Percentiles rank a stretch among this genome's conserved stretches.
Evolutionary conservation across 345 rosid species (phyloP).

Genomic region (Acer campestre): DNA sequence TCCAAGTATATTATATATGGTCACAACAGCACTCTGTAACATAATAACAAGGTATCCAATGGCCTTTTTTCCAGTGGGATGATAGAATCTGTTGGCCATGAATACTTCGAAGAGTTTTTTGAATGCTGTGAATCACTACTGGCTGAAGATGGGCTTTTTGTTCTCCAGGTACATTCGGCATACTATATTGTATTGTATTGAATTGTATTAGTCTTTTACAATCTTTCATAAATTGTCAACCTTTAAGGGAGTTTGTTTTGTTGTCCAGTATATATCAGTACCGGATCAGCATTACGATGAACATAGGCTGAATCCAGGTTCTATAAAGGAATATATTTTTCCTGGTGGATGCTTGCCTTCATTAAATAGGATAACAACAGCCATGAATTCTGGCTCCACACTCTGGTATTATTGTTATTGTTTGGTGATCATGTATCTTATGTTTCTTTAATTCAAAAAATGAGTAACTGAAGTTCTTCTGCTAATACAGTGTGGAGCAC

Average conservation of each 20-base stretch:
- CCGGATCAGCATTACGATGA: conserved; percentile 84
- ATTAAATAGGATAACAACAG: conserved; percentile 67
- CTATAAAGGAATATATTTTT: conserved; percentile 90
- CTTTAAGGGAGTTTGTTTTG: background rate
- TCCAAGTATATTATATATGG: background rate
- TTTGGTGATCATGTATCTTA: background rate
- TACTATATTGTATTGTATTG: no score
- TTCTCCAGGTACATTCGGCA: conserved; percentile 63
- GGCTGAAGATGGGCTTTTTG: conserved; percentile 73
- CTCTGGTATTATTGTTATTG: conserved; percentile 52
- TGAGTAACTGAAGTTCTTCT: background rate
- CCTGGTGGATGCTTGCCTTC: conserved; percentile 94
- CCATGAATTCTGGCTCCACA: conserved; percentile 73
- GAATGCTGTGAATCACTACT: conserved; percentile 69
- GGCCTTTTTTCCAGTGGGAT: conserved; percentile 63
- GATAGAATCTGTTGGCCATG: conserved; percentile 93
- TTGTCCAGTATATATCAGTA: conserved; percentile 73
- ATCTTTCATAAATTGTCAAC: no score
- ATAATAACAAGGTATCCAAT: no score
- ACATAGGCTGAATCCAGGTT: conserved; percentile 79
- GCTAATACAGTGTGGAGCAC: conserved; percentile 68
- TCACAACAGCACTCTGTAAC: no score
- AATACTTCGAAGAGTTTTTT: conserved; percentile 82
- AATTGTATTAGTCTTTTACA: no score
- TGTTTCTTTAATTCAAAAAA: background rate